These are phyloP conservation scores for Phytophthora tentaculata DNA, from an alignment of 352 stramenopile species.

Conservation along the genomic window DNA sequence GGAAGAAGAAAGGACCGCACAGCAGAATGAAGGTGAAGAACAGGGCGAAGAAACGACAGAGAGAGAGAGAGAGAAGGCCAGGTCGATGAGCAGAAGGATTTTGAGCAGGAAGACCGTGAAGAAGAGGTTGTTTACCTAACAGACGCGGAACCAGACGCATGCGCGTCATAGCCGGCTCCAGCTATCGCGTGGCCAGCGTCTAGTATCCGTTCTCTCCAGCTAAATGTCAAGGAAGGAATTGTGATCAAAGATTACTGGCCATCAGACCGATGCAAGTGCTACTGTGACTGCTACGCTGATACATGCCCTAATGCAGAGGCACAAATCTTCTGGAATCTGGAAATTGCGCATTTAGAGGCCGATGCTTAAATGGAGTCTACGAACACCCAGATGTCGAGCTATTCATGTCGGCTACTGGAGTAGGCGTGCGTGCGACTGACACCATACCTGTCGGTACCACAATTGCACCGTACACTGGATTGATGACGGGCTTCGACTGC, in stretches of 20 bases:
- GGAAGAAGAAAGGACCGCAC: not conserved
- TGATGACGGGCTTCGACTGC: not conserved
- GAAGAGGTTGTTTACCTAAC: not conserved
- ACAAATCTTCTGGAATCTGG: not conserved
- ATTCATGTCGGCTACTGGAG: not conserved
- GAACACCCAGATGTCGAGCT: not conserved
- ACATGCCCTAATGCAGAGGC: not conserved
- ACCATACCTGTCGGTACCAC: not conserved
- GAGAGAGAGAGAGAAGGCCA: not conserved
- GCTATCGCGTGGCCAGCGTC: not conserved
- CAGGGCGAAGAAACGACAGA: not conserved
- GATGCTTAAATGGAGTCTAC: not conserved
- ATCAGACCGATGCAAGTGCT: not conserved
- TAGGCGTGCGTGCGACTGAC: constrained; percentile 1
- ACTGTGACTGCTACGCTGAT: not conserved
- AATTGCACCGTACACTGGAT: constrained; percentile 2
- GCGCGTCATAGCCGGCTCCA: not conserved
- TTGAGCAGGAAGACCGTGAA: not conserved
- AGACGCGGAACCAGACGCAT: not conserved
- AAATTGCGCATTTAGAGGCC: not conserved
- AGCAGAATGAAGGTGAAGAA: not conserved
- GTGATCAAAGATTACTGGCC: not conserved
- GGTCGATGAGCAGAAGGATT: not conserved
- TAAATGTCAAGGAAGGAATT: not conserved
- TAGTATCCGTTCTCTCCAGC: not conserved